phyloP scores from a whole-genome alignment of 1,284 basidiomycete genomes.

The Leccinum griseonigrum region DNA sequence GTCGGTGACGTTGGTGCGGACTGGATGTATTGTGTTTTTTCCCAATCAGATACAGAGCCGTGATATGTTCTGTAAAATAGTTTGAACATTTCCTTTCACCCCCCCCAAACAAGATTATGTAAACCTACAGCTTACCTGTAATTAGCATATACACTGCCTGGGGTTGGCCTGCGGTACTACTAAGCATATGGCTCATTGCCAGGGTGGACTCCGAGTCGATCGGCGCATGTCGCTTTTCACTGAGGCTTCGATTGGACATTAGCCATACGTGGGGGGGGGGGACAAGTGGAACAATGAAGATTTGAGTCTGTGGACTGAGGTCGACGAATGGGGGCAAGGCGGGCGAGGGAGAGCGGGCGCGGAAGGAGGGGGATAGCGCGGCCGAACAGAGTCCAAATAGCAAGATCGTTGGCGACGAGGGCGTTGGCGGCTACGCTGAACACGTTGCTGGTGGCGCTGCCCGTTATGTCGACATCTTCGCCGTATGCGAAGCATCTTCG shows the following conservation, averaged over 20 bases:
- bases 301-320: constrained; percentile 82
- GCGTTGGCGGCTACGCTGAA: constrained; percentile 16
- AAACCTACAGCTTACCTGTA: too few relatives aligned
- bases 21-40: too few relatives aligned
- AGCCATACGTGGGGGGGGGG: constrained; percentile 81
- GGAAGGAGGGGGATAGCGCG: neutral
- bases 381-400: neutral
- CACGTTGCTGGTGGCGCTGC: constrained; percentile 21
- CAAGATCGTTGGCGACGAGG: constrained; percentile 1
- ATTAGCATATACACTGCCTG: too few relatives aligned
- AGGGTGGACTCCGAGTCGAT: too few relatives aligned
- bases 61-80: too few relatives aligned
- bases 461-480: constrained; percentile 11
- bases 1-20: too few relatives aligned
- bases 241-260: constrained; percentile 39
- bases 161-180: too few relatives aligned
- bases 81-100: too few relatives aligned
- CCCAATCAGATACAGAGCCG: too few relatives aligned
- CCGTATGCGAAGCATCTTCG: neutral
- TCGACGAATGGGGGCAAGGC: constrained; percentile 41
- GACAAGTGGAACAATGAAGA: constrained; percentile 97
- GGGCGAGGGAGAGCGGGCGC: neutral
- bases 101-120: too few relatives aligned
- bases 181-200: too few relatives aligned
- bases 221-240: too few relatives aligned